Percentiles rank a stretch among this genome's conserved stretches.
Conservation (phyloP, 2,329 filamentous ascomycete genomes). For the Aspergillus aculeatinus region DNA sequence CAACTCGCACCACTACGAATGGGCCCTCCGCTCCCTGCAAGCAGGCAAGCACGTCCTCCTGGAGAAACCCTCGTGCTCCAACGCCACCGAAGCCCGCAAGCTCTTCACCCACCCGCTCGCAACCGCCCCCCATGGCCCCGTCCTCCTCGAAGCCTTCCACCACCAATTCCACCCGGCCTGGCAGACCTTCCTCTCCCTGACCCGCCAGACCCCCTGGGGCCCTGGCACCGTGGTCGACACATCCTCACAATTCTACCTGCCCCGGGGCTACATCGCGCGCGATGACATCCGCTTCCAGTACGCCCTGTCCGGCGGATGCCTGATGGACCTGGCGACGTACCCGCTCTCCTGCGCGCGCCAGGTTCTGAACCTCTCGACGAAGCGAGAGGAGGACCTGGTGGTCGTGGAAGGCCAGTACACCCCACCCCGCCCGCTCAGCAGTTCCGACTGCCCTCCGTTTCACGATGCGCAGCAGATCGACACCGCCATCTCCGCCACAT, state of each 20-base stretch:
- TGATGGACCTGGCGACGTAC: slow-evolving; percentile 43
- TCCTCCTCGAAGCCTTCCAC: slow-evolving; percentile 57
- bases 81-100: slow-evolving; percentile 44
- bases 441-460: no score
- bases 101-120: slow-evolving; percentile 44
- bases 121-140: slow-evolving; percentile 36
- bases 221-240: slow-evolving; percentile 37
- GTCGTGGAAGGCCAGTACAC: slow-evolving; percentile 38
- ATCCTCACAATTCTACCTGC: slow-evolving; percentile 41
- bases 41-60: slow-evolving; percentile 57
- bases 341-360: slow-evolving; percentile 39
- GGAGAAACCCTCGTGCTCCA: slow-evolving; percentile 55
- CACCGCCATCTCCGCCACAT: slow-evolving; percentile 19
- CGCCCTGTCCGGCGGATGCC: slow-evolving; percentile 43
- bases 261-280: slow-evolving; percentile 29
- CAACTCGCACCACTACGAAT: slow-evolving; percentile 45
- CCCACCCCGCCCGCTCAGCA: slow-evolving; percentile 24
- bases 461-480: slow-evolving; percentile 36
- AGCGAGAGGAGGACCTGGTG: slow-evolving; percentile 37
- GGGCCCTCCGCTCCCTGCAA: slow-evolving; percentile 49
- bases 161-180: slow-evolving; percentile 53
- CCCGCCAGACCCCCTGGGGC: slow-evolving; percentile 1
- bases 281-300: slow-evolving; percentile 50
- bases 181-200: slow-evolving; percentile 35
- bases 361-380: slow-evolving; percentile 28